Evolutionary conservation across 2,329 filamentous ascomycete genomes (phyloP), one percentile per base, ranked within the genome.

Genomic region (Colletotrichum tofieldiae): DNA sequence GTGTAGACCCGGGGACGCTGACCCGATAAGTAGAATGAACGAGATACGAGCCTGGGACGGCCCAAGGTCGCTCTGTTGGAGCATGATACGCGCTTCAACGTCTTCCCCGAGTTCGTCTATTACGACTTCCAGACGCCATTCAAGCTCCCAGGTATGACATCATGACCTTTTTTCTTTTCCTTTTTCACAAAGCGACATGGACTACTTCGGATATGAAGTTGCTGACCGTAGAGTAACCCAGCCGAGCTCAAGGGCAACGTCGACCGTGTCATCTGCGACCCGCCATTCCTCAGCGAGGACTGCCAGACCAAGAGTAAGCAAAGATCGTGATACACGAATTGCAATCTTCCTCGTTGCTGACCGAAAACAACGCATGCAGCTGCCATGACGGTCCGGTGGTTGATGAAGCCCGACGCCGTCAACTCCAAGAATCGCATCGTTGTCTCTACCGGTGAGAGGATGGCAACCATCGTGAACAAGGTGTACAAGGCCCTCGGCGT

Each of bases 211-310:
- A 54, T 14, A 54, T 20, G 9, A 29, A 23, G 11, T 39, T 12
- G 32, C 23, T 58, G 39, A 62, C 55, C 18, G 26, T 1, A 51
- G 20, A 23, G 29, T 29, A 37, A 43, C 29, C 7, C 26, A 88
- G 86, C 80, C 16, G 80, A 87, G 43, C 81, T 95, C 45, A 93
- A 92, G 78, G 89, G 88, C 26, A 84, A 82, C 26, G 89, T 92
- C 58, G 92, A 94, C 80, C 87, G 90, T 65, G 87, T 96, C 72
- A 92, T 95, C 66, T 89, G 89, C 76, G 94, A 96, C 78, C 94
- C 94, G 11, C 94, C 94, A 0, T 96, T 96, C 79, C 84, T 96
- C 45, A 94, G 90, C 79, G 89, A 93, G 73, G 93, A 96, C 78
- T 96, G 93, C 79, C 93, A 96, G 80, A 94, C 93, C 0, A 95